phyloP scores from a whole-genome alignment of 495 filamentous ascomycete genomes.

The Venustampulla echinocandica region DNA sequence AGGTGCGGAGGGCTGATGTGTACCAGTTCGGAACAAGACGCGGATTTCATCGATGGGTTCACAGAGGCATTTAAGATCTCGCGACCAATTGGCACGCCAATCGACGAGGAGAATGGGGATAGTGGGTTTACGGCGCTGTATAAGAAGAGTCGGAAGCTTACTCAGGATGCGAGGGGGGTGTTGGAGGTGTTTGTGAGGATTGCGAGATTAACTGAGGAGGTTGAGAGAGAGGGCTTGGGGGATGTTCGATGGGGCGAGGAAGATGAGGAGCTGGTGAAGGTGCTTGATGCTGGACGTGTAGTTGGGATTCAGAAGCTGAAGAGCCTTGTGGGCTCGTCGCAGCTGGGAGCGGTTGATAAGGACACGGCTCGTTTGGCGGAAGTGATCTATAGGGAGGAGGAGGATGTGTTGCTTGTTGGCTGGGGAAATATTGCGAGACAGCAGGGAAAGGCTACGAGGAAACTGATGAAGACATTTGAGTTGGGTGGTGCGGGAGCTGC shows the following conservation, averaged over 20 bases:
- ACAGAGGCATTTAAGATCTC: not conserved
- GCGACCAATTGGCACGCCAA: not conserved
- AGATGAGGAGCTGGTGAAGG: conserved; percentile 20
- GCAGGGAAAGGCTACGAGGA: conserved; percentile 29
- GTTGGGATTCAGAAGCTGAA: conserved; percentile 11
- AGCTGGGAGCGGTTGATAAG: not conserved
- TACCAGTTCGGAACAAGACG: no score
- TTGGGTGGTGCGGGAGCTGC: no score
- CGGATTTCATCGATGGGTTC: no score
- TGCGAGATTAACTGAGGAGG: conserved; percentile 1
- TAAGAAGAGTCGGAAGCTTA: conserved; percentile 1
- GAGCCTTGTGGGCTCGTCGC: not conserved
- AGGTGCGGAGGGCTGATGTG: no score
- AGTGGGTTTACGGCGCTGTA: conserved; percentile 8
- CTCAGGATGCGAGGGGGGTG: conserved; percentile 2
- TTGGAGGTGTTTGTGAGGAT: conserved; percentile 12
- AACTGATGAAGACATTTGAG: conserved; percentile 24
- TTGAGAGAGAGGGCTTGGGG: conserved; percentile 10
- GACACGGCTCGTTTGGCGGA: not conserved
- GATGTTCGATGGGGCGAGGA: conserved; percentile 21
- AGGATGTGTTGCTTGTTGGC: not conserved
- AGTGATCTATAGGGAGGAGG: conserved; percentile 1
- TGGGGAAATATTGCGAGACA: conserved; percentile 26
- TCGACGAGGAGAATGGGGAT: not conserved
- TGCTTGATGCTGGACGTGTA: conserved; percentile 29